phyloP scores from a whole-genome alignment of 2,329 filamentous ascomycete species.

The Fusarium sp. region DNA sequence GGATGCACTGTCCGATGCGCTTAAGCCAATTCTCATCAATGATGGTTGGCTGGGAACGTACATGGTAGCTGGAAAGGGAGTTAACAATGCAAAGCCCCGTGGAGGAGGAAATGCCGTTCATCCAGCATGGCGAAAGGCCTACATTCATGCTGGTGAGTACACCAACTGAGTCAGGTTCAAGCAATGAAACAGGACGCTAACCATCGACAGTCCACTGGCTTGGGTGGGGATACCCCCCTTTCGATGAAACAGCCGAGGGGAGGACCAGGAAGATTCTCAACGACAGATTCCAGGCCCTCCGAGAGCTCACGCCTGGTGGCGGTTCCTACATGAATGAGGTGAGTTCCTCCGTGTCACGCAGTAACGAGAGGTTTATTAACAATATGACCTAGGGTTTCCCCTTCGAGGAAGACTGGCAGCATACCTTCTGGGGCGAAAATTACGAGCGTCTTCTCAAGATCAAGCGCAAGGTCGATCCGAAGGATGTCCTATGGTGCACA shows the following conservation, averaged over 20 bases:
- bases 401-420: slow-evolving; percentile 38
- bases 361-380: neutral
- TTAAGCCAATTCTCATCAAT: slow-evolving; percentile 47
- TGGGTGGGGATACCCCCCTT: slow-evolving; percentile 7
- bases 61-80: slow-evolving; percentile 54
- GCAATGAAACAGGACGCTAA: neutral
- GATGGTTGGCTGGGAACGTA: slow-evolving; percentile 45
- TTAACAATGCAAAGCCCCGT: slow-evolving; percentile 52
- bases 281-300: slow-evolving; percentile 4
- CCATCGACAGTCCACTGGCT: neutral
- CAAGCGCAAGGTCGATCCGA: slow-evolving; percentile 52
- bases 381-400: neutral
- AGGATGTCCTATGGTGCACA: slow-evolving; percentile 54
- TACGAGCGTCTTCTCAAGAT: slow-evolving; percentile 51
- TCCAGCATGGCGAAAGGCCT: slow-evolving; percentile 59
- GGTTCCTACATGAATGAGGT: slow-evolving; percentile 10
- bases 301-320: neutral
- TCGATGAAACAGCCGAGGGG: slow-evolving; percentile 4
- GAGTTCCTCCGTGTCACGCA: neutral
- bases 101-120: slow-evolving; percentile 57
- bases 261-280: neutral
- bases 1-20: slow-evolving; percentile 47
- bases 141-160: slow-evolving; percentile 51
- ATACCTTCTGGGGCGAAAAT: slow-evolving; percentile 50
- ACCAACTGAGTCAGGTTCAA: neutral